Evolutionary conservation across 2,329 filamentous ascomycete genomes (phyloP), one percentile per base, ranked within the genome.

Genomic region (Sporothrix curviconia): DNA sequence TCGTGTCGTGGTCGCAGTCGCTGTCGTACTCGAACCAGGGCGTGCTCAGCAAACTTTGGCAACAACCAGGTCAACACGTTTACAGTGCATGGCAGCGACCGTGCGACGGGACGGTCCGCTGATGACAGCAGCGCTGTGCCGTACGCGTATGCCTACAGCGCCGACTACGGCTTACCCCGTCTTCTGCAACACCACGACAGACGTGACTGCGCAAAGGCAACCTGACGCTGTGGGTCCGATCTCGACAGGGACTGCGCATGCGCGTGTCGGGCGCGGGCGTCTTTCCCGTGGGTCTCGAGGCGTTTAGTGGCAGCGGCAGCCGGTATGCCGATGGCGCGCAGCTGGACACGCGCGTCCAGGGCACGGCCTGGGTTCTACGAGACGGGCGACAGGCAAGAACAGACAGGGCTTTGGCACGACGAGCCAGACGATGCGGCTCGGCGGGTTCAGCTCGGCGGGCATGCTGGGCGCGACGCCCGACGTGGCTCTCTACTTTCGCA

Each of bases 201-300:
- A 68, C 14, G 66, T 73, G 12, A 66, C 75, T 25, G 55, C 73
- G 3, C 67, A 72, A n/a, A 32, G 74, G 74, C 14, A 75, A 78
- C 62, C 69, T 78, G 54, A 74, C 72, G n/a, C 70, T 82, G 52
- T 70, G 65, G 62, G 75, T n/a, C 73, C 1, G 60, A 68, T 37
- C 62, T 78, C 1, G 65, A 72, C 77, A 80, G 61, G 73, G 73
- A 1, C 64, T 77, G 40, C 57, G 68, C 6, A 60, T 75, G 32
- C 66, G 69, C 17, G 65, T 76, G 1, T 57, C 62, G 1, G 77
- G 77, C 9, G 63, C 65, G 5, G 64, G 71, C 5, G 72, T 77
- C 7, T 78, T 87, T 52, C 80, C 85, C 0, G 82, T 77, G 0
- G 83, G 82, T 1, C 70, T 86, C 3, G 81, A 86, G 61, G 79